phyloP scores from a whole-genome alignment of 139 green algal species.

The Chlamydomonas asymmetrica region DNA sequence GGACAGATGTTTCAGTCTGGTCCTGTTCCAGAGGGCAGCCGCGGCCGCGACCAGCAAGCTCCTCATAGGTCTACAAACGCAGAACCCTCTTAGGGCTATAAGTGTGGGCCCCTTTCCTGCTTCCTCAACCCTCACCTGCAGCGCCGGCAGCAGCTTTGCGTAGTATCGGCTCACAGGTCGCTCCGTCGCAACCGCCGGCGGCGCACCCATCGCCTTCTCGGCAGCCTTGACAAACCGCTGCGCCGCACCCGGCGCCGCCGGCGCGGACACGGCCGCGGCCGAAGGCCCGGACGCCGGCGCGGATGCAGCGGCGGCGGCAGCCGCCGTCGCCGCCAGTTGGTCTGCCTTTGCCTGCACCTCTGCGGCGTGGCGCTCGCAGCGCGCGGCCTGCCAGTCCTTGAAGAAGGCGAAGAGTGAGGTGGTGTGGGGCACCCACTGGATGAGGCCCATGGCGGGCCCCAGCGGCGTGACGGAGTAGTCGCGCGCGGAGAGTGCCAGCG shows the following conservation, averaged over 20 bases:
- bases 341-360: too few species aligned
- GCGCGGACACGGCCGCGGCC: conserved; percentile 6
- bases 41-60: too few species aligned
- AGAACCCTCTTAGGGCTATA: not conserved
- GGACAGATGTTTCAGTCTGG: too few species aligned
- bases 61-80: too few species aligned
- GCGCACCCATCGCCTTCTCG: too few species aligned
- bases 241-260: conserved; percentile 1
- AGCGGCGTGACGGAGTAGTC: conserved; percentile 82
- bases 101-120: not conserved
- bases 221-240: too few species aligned
- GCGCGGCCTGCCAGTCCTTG: conserved; percentile 66
- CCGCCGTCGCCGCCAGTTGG: conserved; percentile 19
- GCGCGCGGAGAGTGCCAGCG: conserved; percentile 31
- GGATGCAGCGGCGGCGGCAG: too few species aligned
- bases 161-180: conserved; percentile 26
- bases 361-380: conserved; percentile 48
- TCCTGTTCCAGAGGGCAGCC: too few species aligned
- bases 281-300: conserved; percentile 20
- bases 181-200: conserved; percentile 1
- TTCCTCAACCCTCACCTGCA: conserved; percentile 2
- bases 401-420: conserved; percentile 81
- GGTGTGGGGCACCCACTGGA: conserved; percentile 83
- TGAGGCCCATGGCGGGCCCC: conserved; percentile 68
- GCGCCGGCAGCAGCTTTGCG: conserved; percentile 10